phyloP scores from a whole-genome alignment of 2,329 filamentous ascomycete species.

The Xylariaceae sp. region DNA sequence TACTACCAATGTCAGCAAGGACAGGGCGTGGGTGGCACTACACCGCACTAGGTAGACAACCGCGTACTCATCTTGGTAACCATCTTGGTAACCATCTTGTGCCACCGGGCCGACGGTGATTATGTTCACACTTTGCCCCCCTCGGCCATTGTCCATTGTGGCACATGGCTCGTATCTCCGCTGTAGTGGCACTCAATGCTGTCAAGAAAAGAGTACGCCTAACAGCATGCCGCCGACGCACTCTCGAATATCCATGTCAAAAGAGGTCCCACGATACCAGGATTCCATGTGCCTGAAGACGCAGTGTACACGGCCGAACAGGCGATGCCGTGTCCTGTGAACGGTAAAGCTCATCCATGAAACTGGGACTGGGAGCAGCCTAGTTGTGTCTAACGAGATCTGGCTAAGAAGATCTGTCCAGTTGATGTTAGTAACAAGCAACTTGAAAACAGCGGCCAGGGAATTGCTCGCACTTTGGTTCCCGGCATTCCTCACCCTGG shows the following conservation, averaged over 20 bases:
- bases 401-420: background rate
- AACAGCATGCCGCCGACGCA: background rate
- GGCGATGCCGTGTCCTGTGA: background rate
- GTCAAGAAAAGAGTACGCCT: background rate
- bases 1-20: slow-evolving; percentile 17
- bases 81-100: slow-evolving; percentile 9
- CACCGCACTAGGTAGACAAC: background rate
- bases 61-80: slow-evolving; percentile 16
- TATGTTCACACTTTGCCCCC: background rate
- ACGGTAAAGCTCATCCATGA: background rate
- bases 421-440: slow-evolving; percentile 3
- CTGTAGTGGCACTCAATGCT: background rate
- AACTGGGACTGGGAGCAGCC: background rate
- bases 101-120: background rate
- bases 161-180: background rate
- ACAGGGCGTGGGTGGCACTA: slow-evolving; percentile 16
- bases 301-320: background rate
- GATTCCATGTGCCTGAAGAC: background rate
- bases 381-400: background rate
- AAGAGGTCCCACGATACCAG: background rate
- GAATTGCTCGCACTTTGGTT: background rate
- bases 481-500: slow-evolving; percentile 5
- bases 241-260: background rate
- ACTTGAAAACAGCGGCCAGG: slow-evolving; percentile 11
- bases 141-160: background rate